Conservation (phyloP, 257 asterid species). For the Hygrophila difformis region DNA sequence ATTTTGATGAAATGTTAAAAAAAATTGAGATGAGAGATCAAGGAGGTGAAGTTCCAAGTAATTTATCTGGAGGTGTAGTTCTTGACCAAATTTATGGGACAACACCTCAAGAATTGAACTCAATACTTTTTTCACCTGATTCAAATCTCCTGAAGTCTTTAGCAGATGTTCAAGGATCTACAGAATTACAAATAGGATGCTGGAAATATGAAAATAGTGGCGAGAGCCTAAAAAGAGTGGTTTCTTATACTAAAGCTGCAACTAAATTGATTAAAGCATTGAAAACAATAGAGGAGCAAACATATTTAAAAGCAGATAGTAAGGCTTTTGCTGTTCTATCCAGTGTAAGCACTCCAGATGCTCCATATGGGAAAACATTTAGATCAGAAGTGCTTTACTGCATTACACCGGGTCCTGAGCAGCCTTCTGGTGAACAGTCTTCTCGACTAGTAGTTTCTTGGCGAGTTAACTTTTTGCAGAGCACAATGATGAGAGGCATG, state of each 20-base stretch:
- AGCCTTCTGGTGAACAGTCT: conserved; percentile 75
- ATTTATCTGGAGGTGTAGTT: conserved; percentile 72
- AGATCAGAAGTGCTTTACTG: conserved; percentile 76
- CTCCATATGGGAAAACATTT: conserved; percentile 80
- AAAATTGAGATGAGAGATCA: conserved; percentile 53
- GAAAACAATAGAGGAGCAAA: conserved; percentile 85
- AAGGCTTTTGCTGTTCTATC: conserved; percentile 58
- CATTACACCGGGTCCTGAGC: conserved; percentile 82
- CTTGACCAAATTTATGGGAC: conserved; percentile 59
- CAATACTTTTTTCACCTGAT: conserved; percentile 65
- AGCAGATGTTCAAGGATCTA: conserved; percentile 57
- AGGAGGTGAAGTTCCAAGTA: conserved; percentile 55
- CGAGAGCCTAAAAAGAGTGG: conserved; percentile 52
- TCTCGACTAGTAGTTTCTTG: conserved; percentile 74
- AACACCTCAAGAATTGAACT: conserved; percentile 62
- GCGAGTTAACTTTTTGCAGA: conserved; percentile 84
- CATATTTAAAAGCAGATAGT: conserved; percentile 73
- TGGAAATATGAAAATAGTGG: conserved; percentile 74
- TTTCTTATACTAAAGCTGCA: conserved; percentile 66
- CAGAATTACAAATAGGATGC: conserved; percentile 63
- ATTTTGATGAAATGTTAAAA: conserved; percentile 64
- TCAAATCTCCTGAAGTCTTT: conserved; percentile 49
- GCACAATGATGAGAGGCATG: conserved; percentile 90
- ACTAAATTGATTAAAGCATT: conserved; percentile 72
- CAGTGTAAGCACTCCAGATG: conserved; percentile 85